Evolutionary conservation across 352 stramenopile species (phyloP).

Genomic region (Globisporangium ultimum): DNA sequence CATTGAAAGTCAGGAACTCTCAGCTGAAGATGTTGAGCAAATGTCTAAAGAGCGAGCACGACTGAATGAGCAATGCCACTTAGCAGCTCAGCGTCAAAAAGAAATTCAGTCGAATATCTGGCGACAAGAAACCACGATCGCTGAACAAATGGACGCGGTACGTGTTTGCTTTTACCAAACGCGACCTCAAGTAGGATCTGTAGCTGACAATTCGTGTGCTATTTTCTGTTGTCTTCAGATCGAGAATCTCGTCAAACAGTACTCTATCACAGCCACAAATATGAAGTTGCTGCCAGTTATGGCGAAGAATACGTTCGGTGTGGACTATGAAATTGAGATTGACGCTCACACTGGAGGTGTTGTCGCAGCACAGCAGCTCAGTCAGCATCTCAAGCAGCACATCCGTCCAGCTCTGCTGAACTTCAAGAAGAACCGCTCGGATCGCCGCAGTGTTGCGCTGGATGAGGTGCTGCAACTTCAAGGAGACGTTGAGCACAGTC

Average conservation of each 20-base stretch:
- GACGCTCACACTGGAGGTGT: constrained; percentile 62
- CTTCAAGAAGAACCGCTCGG: constrained; percentile 64
- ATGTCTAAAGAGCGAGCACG: constrained; percentile 63
- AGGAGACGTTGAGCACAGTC: constrained; percentile 46
- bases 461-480: constrained; percentile 57
- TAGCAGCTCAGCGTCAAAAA: constrained; percentile 62
- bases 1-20: constrained; percentile 79
- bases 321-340: constrained; percentile 75
- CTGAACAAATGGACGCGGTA: constrained; percentile 62
- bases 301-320: constrained; percentile 75
- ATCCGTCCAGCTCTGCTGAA: constrained; percentile 46
- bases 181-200: not conserved
- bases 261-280: constrained; percentile 68
- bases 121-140: constrained; percentile 64
- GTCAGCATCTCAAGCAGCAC: constrained; percentile 60
- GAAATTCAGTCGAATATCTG: constrained; percentile 55
- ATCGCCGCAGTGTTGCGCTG: constrained; percentile 49
- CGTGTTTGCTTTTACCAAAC: constrained; percentile 7
- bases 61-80: constrained; percentile 69
- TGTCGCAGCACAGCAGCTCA: constrained; percentile 47
- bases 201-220: not conserved
- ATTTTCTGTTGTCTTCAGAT: constrained; percentile 27
- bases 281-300: constrained; percentile 87
- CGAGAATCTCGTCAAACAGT: constrained; percentile 65
- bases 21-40: constrained; percentile 70